These are phyloP conservation scores for Acanthochlamys bracteata DNA, from an alignment of 106 monocot genomes.

Conservation along the genomic window DNA sequence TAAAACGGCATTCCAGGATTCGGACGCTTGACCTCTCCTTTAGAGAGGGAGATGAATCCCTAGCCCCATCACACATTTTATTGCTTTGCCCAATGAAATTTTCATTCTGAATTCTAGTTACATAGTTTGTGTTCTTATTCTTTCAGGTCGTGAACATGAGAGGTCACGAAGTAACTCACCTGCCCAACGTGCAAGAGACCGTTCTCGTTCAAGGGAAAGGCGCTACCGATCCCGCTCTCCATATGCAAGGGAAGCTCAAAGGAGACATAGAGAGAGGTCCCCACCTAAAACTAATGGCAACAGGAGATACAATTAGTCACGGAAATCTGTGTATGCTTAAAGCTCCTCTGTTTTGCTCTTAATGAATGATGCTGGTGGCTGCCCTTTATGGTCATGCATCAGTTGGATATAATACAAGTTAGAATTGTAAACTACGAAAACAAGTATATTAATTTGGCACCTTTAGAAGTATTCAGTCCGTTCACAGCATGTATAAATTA, in stretches of 20 bases:
- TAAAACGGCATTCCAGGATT: no score
- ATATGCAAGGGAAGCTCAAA: constrained; percentile 12
- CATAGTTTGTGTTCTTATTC: neutral
- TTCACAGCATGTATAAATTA: no score
- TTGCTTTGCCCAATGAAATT: neutral
- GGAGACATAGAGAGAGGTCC: constrained; percentile 27
- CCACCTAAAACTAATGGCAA: constrained; percentile 5
- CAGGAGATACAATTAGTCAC: neutral
- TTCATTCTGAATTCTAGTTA: neutral
- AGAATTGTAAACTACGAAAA: no score
- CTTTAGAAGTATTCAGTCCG: no score
- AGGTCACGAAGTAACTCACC: constrained; percentile 27
- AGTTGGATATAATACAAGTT: no score
- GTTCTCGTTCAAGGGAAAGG: constrained; percentile 11
- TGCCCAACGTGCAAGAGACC: constrained; percentile 13
- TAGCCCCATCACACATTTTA: neutral
- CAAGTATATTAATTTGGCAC: no score
- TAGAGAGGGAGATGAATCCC: no score
- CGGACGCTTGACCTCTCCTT: no score
- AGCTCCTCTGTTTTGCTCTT: no score
- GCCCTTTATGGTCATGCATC: no score
- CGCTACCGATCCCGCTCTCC: constrained; percentile 23
- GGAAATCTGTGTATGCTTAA: no score
- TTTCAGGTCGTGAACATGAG: constrained; percentile 10
- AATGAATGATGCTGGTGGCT: no score